Base-by-base conservation (phyloP, 2,329 filamentous ascomycete species). In the Rutstroemia sp. region DNA sequence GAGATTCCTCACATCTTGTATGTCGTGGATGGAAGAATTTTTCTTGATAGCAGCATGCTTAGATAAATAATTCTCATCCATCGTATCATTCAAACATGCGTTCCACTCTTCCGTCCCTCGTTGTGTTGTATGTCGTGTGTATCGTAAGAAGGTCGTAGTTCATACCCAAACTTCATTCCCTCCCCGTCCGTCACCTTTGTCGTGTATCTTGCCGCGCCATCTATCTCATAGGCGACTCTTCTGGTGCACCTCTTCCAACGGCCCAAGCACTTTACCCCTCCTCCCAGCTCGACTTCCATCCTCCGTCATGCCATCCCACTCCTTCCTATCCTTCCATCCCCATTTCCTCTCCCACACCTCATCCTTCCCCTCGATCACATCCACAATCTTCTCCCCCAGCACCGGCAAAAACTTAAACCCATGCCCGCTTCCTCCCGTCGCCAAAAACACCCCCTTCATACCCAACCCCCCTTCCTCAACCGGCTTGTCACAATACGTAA, bases 321-420 rank as follows among this genome's bases (percentile, higher is more conserved):
- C 44, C 9, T 14, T 27, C 65, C 65, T 71, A 58, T 57, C 63
- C 59, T 75, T 74, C 78, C 79, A 82, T 51, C 60, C 65, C 81
- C 82, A 85, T 61, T 77, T 77, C n/a, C 73, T 67, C 57, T 68
- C 70, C 63, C 83, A 75, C 51, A 76, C 73, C 27, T 67, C 61
- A 8, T 70, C 64, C 8, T 60, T 67, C 2, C 69, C 67, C 54
- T 74, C 71, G 8, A 77, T 65, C 37, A 69, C 68, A 57, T 73
- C 73, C 1, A 71, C 71, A 54, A 76, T 70, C 57, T 73, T 71
- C 30, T 74, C 71, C 12, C 76, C 76, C 19, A 79, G 70, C 1
- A 76, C 72, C 0, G 76, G 76, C 37, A 78, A 65, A 63, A 78
- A 78, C 57, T 78, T 78, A 61, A 75, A 79, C n/a, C 62, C 76